These are phyloP conservation scores for Colletotrichum chrysophilum DNA, from an alignment of 2,329 filamentous ascomycete genomes.

Conservation along the genomic window DNA sequence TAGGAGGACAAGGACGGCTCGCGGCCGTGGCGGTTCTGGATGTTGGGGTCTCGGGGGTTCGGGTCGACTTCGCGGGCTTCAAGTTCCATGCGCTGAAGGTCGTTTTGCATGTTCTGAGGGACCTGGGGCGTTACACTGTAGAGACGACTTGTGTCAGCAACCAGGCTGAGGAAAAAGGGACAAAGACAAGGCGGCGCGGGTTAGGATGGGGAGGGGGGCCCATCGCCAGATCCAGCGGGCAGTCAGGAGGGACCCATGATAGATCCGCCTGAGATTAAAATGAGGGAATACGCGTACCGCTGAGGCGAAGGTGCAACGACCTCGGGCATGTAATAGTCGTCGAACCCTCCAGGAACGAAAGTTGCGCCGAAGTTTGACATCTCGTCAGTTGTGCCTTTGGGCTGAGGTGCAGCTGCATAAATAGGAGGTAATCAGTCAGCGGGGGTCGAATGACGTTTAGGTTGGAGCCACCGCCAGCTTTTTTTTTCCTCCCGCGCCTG, in stretches of 20 bases:
- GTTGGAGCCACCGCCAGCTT: constrained; percentile 11
- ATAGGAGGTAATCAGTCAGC: constrained; percentile 26
- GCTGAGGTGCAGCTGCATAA: constrained; percentile 35
- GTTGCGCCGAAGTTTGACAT: constrained; percentile 59
- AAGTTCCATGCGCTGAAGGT: constrained; percentile 88
- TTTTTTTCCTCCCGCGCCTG: background rate
- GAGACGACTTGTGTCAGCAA: constrained; percentile 41
- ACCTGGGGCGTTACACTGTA: constrained; percentile 91
- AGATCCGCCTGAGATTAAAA: constrained; percentile 16
- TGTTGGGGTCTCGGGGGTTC: constrained; percentile 35
- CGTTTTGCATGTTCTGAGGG: constrained; percentile 95
- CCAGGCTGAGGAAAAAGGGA: constrained; percentile 1
- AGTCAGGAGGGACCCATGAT: constrained; percentile 12
- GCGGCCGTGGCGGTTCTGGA: constrained; percentile 39
- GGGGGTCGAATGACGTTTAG: constrained; percentile 25
- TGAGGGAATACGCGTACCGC: constrained; percentile 47
- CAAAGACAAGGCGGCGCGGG: background rate
- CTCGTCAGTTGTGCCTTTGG: constrained; percentile 39
- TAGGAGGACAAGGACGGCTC: constrained; percentile 50
- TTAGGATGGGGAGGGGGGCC: background rate
- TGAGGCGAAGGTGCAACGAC: constrained; percentile 63
- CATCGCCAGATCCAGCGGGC: constrained; percentile 16
- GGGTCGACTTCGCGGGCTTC: constrained; percentile 65
- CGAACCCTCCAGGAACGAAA: constrained; percentile 62
- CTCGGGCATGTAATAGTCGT: constrained; percentile 67